A percentile compares a stretch with the other conserved stretches of the same genome.
Conservation (phyloP, 495 filamentous ascomycete genomes). For the Beverwykella pulmonaria region DNA sequence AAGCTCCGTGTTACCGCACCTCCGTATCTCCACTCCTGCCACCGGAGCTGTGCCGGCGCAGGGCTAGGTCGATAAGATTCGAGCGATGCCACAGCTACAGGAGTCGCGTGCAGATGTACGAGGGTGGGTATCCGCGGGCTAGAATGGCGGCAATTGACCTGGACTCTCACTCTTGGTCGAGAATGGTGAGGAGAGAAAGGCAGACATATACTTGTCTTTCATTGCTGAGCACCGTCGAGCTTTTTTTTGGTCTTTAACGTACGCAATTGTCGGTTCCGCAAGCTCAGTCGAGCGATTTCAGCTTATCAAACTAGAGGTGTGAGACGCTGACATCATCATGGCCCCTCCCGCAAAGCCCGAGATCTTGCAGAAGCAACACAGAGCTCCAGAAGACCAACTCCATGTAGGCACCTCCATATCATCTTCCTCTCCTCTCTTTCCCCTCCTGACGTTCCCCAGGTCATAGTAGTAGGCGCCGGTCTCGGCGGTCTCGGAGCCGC, state of each 20-base stretch:
- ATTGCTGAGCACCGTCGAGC: too few relatives aligned
- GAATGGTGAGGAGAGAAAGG: background rate
- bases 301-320: background rate
- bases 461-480: conserved; percentile 67
- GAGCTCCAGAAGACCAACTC: conserved; percentile 6
- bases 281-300: too few relatives aligned
- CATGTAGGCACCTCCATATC: background rate
- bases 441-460: conserved; percentile 30
- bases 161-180: background rate
- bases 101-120: background rate
- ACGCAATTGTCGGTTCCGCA: too few relatives aligned
- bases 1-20: background rate
- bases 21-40: background rate
- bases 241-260: too few relatives aligned
- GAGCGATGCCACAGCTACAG: background rate
- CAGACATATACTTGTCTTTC: too few relatives aligned
- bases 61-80: background rate
- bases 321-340: conserved; percentile 14
- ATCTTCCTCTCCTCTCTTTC: background rate
- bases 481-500: conserved; percentile 69
- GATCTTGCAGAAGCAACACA: conserved; percentile 7
- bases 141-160: conserved; percentile 16
- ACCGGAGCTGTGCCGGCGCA: background rate
- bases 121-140: conserved; percentile 18
- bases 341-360: conserved; percentile 12